Percentiles rank a stretch among this genome's conserved stretches.
Conservation (phyloP, 257 asterid genomes). For the Mitragyna speciosa region DNA sequence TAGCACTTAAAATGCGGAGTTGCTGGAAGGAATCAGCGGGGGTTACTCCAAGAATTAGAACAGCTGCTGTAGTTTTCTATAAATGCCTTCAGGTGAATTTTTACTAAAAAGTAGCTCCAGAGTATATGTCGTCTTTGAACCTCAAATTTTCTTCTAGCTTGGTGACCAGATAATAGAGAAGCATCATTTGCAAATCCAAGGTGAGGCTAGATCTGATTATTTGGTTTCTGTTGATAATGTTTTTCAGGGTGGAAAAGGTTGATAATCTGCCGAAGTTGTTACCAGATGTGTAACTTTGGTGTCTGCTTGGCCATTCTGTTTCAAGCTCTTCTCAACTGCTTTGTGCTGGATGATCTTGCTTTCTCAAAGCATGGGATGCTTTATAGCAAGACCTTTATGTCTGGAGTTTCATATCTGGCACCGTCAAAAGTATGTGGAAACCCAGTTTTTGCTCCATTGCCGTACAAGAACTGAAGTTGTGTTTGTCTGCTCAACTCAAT, state of each 20-base stretch:
- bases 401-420: neutral
- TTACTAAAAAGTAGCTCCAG: neutral
- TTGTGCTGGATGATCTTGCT: slow-evolving; percentile 11
- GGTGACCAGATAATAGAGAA: neutral
- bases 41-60: neutral
- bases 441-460: neutral
- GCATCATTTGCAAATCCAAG: neutral
- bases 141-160: neutral
- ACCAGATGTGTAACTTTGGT: neutral
- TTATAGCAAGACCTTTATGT: neutral
- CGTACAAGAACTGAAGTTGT: neutral
- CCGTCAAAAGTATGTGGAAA: neutral
- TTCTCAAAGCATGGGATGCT: neutral
- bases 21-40: too few relatives aligned
- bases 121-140: too few relatives aligned
- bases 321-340: slow-evolving; percentile 11
- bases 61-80: neutral
- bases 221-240: neutral
- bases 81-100: neutral
- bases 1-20: too few relatives aligned
- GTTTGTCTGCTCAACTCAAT: neutral
- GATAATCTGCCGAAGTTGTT: neutral
- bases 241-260: slow-evolving; percentile 23
- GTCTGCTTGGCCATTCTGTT: neutral
- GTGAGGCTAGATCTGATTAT: neutral